Evolutionary conservation across 225 moss, liverwort and hornwort species (phyloP).

Genomic region (Bryum argenteum): DNA sequence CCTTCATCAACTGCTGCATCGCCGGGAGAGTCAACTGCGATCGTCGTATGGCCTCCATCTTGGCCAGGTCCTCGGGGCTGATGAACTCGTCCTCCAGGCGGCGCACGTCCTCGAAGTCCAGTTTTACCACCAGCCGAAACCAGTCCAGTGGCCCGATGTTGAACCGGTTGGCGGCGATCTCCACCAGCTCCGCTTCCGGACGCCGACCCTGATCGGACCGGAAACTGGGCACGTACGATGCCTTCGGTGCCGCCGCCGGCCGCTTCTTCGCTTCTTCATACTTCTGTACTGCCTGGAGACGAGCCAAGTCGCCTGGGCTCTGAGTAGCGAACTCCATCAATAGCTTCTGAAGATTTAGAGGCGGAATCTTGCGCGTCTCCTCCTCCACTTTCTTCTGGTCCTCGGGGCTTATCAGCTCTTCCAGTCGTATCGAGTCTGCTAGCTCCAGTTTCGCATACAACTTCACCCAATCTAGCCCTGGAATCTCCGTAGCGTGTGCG

Average conservation of each 20-base stretch:
- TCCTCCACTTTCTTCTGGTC: not conserved
- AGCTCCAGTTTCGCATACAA: too few relatives aligned
- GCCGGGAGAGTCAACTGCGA: not conserved
- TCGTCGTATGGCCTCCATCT: not conserved
- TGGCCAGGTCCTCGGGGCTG: not conserved
- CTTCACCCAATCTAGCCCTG: not conserved
- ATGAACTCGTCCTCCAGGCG: not conserved
- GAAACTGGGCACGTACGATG: conserved; percentile 5
- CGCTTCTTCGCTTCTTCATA: not conserved
- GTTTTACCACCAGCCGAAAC: not conserved
- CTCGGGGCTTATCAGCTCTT: not conserved
- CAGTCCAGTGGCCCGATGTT: not conserved
- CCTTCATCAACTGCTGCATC: not conserved
- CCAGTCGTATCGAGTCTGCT: not conserved
- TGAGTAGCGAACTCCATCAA: not conserved
- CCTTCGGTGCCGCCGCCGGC: not conserved
- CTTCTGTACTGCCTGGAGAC: not conserved
- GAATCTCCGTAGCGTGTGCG: not conserved
- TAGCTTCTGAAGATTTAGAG: not conserved
- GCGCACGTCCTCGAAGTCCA: not conserved
- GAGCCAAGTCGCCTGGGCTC: not conserved
- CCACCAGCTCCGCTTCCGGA: not conserved
- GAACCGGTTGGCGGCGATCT: conserved; percentile 3
- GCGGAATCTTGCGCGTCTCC: not conserved
- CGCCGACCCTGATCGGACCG: not conserved